Evolutionary conservation across 176 grass and related monocot species (phyloP).

Genomic region (Musa schizocarpa): DNA sequence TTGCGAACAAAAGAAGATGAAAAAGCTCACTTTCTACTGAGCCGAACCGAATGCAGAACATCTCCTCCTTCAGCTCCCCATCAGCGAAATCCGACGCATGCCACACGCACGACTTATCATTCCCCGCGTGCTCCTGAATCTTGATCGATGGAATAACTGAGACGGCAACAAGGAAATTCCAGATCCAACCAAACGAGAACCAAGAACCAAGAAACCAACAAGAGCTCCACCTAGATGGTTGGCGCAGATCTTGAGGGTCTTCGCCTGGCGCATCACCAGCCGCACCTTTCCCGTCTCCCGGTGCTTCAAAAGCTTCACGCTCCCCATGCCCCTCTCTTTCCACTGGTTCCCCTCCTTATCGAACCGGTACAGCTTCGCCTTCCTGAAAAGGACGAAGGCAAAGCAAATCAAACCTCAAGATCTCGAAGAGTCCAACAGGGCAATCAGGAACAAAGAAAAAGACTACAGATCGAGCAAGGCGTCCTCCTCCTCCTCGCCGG

Average conservation of each 20-base stretch:
- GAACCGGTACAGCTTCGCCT: conserved; percentile 9
- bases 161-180: background rate
- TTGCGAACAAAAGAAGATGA: background rate
- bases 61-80: conserved; percentile 6
- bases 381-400: background rate
- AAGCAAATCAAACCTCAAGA: background rate
- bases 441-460: background rate
- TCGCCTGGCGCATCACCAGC: conserved; percentile 6
- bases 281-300: background rate
- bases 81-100: conserved; percentile 5
- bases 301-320: conserved; percentile 7
- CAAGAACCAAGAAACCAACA: background rate
- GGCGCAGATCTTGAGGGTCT: conserved; percentile 10
- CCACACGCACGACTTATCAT: conserved; percentile 5
- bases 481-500: conserved; percentile 10
- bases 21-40: conserved; percentile 2
- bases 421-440: background rate
- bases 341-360: conserved; percentile 8
- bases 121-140: conserved; percentile 6
- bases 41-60: conserved; percentile 1
- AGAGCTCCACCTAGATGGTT: background rate
- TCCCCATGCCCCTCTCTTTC: conserved; percentile 1
- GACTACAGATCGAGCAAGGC: conserved; percentile 1
- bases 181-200: background rate
- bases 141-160: conserved; percentile 7